Evolutionary conservation across 331 rosid genomes (phyloP), one percentile per base, ranked within the genome.

Genomic region (Quercus phellos): DNA sequence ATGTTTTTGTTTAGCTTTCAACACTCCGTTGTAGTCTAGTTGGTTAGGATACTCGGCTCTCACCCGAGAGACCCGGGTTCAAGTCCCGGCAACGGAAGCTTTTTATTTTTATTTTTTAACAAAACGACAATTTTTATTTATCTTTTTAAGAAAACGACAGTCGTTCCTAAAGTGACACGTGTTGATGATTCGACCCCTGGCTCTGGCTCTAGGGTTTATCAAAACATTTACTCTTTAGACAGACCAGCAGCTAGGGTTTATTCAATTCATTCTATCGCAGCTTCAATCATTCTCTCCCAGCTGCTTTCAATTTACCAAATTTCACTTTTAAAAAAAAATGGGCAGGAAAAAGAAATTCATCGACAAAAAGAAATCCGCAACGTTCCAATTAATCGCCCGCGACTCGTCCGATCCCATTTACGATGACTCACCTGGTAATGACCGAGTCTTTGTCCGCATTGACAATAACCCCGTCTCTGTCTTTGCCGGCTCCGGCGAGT

Each of bases 361-460:
- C 60, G 90, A 95, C 87, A 94, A 90, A 86, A 94, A 91, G 32
- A 94, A 82, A 19, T 80, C 99, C 0, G 88, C 85, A 0, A 95
- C 99, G 0, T 95, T 90, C 83, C 96, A 90, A 42, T 85, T 91
- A 64, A 61, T 92, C 10, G 87, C 98, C 3, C 98, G 97, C 2
- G 98, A 95, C 76, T 86, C 96, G 5, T 84, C 97, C 5, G 98
- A 92, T 79, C 96, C 99, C 34, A 78, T 68, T 54, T 88, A 79
- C 74, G 83, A 85, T 29, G 73, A 79, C 60, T 75, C 89, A 0
- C 87, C 90, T 2, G 94, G 89, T 56, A 72, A 79, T 30, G 99
- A 93, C 75, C 92, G 94, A 32, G 89, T 93, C 61, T 95, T 95
- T 59, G 86, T 92, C 53, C 96, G 97, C 50, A 89, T 93, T 6